Conservation (phyloP, 164 flowering plant species). For the Vitis rotundifolia region DNA sequence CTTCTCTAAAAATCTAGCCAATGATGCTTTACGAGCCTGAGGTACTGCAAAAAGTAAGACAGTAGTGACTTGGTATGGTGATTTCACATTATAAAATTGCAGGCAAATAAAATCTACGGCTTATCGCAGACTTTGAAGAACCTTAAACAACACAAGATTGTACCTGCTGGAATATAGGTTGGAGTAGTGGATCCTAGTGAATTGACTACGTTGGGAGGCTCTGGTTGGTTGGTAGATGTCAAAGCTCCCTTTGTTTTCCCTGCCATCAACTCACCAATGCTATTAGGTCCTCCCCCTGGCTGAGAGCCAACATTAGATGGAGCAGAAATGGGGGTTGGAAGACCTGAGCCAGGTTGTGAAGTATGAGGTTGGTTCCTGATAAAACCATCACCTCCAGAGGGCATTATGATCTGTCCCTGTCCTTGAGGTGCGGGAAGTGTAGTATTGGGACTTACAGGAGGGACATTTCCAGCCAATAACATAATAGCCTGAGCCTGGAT, state of each 20-base stretch:
- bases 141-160: background rate
- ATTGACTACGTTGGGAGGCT: constrained; percentile 14
- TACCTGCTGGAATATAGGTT: constrained; percentile 24
- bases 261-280: constrained; percentile 4
- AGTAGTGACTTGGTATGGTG: background rate
- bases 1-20: constrained; percentile 66
- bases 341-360: constrained; percentile 4
- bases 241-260: constrained; percentile 10
- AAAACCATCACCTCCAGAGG: constrained; percentile 8
- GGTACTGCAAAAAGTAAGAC: constrained; percentile 36
- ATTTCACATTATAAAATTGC: background rate
- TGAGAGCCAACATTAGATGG: constrained; percentile 12
- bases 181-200: constrained; percentile 17
- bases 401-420: constrained; percentile 2
- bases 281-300: constrained; percentile 9
- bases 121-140: background rate
- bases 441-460: constrained; percentile 9
- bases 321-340: constrained; percentile 16
- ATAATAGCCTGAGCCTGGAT: constrained; percentile 44
- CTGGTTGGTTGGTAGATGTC: constrained; percentile 14
- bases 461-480: constrained; percentile 39
- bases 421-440: constrained; percentile 11
- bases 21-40: constrained; percentile 59
- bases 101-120: background rate
- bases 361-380: background rate